These are phyloP conservation scores for Penicillium bialowiezense DNA, from an alignment of 495 filamentous ascomycete species.

Conservation along the genomic window DNA sequence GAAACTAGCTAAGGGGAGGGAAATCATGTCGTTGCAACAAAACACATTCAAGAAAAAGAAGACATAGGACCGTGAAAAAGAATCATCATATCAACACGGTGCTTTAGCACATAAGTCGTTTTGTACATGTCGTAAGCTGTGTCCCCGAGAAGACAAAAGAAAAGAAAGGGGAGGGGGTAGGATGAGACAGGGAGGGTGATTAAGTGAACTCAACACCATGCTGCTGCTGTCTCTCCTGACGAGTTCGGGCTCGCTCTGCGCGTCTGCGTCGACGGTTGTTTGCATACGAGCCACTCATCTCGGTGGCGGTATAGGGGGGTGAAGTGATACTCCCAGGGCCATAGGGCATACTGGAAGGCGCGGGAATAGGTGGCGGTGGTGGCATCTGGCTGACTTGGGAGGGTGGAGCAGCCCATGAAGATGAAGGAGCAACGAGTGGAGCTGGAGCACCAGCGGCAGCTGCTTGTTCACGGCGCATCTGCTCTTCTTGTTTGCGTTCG, in stretches of 20 bases:
- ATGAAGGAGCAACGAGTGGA: conserved; percentile 23
- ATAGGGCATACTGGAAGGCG: conserved; percentile 39
- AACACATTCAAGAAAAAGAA: conserved; percentile 5
- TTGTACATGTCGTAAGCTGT: conserved; percentile 7
- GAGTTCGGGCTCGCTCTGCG: conserved; percentile 49
- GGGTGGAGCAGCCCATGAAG: conserved; percentile 24
- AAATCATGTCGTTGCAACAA: conserved; percentile 1
- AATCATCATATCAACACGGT: conserved; percentile 9
- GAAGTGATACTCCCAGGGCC: conserved; percentile 46
- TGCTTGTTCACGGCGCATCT: conserved; percentile 44
- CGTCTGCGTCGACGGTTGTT: conserved; percentile 52
- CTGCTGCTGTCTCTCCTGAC: conserved; percentile 43
- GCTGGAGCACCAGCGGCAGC: conserved; percentile 20
- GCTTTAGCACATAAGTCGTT: conserved; percentile 7
- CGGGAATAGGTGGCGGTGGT: conserved; percentile 33
- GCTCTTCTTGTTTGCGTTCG: conserved; percentile 50
- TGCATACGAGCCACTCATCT: conserved; percentile 52
- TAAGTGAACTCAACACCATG: conserved; percentile 47
- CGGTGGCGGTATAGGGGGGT: conserved; percentile 48
- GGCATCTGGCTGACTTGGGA: conserved; percentile 33
- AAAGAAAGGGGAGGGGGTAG: not conserved
- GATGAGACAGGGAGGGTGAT: conserved; percentile 4
- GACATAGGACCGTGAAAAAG: conserved; percentile 6
- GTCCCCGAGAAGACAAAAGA: not conserved
- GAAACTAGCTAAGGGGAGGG: no score